Evolutionary conservation across 345 rosid species (phyloP), one percentile per base, ranked within the genome.

Genomic region (Eucalyptus erythrocorys): DNA sequence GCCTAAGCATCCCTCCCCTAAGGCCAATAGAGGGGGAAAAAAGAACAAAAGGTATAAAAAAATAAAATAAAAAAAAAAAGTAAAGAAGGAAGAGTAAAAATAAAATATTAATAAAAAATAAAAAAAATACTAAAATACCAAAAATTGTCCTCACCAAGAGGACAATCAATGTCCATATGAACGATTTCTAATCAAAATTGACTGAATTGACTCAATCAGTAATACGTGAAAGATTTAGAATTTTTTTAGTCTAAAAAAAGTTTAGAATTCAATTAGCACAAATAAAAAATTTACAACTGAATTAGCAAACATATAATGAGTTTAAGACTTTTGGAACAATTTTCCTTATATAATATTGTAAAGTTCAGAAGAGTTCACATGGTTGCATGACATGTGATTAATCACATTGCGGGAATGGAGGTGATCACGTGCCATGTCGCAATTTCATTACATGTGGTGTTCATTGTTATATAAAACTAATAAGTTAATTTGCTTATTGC

Each of bases 211-310:
- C 30, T 24, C 30, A 22, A 55, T 22, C 9, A 24, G 61, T 24
- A 55, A 55, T 22, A 55, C 1, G 1, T 55, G 27, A 55, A 24
- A 55, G 17, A 8, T 24, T 55, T 55, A 55, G 30, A 24, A 55
- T 9, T 55, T 51, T 19, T 51, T 51, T 51, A 4, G 24, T 19
- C 24, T 51, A 51, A 51, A 51, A 55, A 22, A 55, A 4, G 27
- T 55, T 24, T 55, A 55, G 13, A 24, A 55, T 55, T 55, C 61
- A 55, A 24, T 55, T 10, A 30, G 61, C 5, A 24, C 27, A 55
- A 55, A 55, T 55, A 55, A 24, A 55, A 55, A 1, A 55, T 55
- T 22, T 55, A 24, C 1, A 0, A 2, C 1, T 55, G 0, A 24
- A 10, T 55, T 24, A 55, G 13, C 30, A 55, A 55, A 55, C 12